Evolutionary conservation across 73 alveolate genomes (phyloP), one percentile per base, ranked within the genome.

Genomic region (Tetrahymena malaccensis): DNA sequence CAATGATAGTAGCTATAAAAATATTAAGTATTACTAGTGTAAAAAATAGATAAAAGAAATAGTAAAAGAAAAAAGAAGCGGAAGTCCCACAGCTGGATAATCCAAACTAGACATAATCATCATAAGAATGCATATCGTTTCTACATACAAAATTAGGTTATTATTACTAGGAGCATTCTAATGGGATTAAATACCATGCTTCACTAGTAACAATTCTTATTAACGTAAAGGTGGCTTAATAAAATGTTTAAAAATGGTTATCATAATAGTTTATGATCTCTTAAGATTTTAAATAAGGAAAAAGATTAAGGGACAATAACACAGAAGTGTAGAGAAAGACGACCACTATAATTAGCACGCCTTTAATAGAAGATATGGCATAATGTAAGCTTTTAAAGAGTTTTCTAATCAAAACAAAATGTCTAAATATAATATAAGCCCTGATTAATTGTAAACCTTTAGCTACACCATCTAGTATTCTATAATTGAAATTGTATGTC

Each of bases 1-100:
- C 97, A 5, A 95, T 31, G 21, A 95, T 93, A 16, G 97, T 43
- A 10, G 97, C 97, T 34, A 95, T 95, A 11, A 95, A 56, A 19
- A 95, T 44, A 93, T 95, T 95, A 4, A 95, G 56, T 25, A 95
- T 95, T 89, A 95, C 94, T 8, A 95, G 85, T 35, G 97, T 85
- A 89, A 95, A 95, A 85, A 95, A 56, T 27, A 95, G 44, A 85
- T 85, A 94, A 35, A 95, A 95, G 27, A 94, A 34, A 4, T 55
- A 84, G 85, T 27, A 95, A 43, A 70, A 95, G 16, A 95, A 44
- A 50, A 85, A 95, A 25, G 97, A 94, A 85, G 43, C 43, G 15
- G 84, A 35, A 7, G 95, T 85, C 15, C 97, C 97, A 50, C 97
- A 95, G 19, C 94, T 95, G 55, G 44, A 50, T 35, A 38, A 95